Percentiles rank a stretch among this genome's conserved stretches.
Evolutionary conservation across 164 flowering plant species (phyloP).

Genomic region (Saururus chinensis): DNA sequence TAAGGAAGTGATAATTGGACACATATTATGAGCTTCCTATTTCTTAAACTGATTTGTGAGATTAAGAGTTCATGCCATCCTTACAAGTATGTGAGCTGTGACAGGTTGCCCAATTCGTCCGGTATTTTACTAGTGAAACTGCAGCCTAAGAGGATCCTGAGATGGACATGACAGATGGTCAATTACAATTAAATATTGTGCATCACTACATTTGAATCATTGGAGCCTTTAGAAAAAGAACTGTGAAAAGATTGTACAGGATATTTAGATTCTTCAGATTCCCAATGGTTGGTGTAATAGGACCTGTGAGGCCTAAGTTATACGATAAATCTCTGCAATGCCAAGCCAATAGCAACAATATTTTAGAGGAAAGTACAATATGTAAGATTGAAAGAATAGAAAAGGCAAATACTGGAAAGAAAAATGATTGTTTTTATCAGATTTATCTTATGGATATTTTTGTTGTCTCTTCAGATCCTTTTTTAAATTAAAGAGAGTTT

Average conservation of each 20-base stretch:
- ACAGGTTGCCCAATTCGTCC: conserved; percentile 63
- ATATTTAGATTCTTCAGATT: conserved; percentile 47
- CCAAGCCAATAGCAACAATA: not conserved
- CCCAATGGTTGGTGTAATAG: conserved; percentile 57
- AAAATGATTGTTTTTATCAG: not conserved
- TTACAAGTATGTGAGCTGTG: conserved; percentile 69
- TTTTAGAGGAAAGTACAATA: no score
- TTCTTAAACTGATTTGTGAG: not conserved
- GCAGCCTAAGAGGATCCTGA: conserved; percentile 79
- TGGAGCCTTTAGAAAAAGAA: not conserved
- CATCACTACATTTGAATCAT: no score
- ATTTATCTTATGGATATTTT: no score
- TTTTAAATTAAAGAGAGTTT: no score
- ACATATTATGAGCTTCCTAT: not conserved
- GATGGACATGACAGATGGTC: not conserved
- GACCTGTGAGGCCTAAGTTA: conserved; percentile 61
- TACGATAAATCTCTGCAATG: conserved; percentile 70
- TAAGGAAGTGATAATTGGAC: conserved; percentile 12
- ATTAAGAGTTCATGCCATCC: not conserved
- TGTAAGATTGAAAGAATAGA: no score
- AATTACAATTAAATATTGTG: not conserved
- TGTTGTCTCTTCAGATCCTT: no score
- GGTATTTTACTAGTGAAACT: conserved; percentile 74
- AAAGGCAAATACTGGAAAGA: not conserved
- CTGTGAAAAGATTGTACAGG: conserved; percentile 34